phyloP scores from a whole-genome alignment of 1,284 basidiomycete species.

The Leccinum pachyderme region DNA sequence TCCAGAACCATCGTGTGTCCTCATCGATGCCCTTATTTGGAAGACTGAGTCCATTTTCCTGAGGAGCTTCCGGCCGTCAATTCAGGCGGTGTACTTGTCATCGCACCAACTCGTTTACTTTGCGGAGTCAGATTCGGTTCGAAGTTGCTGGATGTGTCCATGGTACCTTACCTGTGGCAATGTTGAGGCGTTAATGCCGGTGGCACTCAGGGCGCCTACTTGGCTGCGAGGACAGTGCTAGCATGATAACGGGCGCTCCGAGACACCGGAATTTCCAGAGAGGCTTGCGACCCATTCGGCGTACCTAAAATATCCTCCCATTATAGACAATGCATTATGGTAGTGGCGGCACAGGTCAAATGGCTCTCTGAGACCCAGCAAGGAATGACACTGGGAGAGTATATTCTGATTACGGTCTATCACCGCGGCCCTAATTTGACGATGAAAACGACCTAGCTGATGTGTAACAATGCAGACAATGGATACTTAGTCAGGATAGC shows the following conservation, averaged over 20 bases:
- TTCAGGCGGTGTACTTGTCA: background rate
- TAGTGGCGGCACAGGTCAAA: background rate
- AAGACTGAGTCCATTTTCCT: background rate
- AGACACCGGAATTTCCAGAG: background rate
- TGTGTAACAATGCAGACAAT: too few species aligned
- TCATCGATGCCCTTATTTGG: background rate
- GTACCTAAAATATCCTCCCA: background rate
- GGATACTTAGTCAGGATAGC: too few species aligned
- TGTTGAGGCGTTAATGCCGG: background rate
- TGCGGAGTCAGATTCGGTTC: background rate
- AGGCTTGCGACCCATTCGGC: background rate
- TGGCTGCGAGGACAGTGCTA: background rate
- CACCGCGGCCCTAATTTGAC: background rate
- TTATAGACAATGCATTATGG: background rate
- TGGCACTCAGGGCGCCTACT: background rate
- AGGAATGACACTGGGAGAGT: background rate
- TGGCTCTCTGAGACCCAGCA: background rate
- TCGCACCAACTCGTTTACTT: background rate
- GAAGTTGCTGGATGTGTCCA: background rate
- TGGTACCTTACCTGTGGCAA: background rate
- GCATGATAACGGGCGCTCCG: background rate
- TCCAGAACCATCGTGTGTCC: background rate
- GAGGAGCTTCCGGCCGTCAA: background rate
- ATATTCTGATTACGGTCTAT: background rate
- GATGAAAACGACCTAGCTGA: background rate